phyloP scores from a whole-genome alignment of 1,284 basidiomycete species.

The Pseudozyma thailandica region DNA sequence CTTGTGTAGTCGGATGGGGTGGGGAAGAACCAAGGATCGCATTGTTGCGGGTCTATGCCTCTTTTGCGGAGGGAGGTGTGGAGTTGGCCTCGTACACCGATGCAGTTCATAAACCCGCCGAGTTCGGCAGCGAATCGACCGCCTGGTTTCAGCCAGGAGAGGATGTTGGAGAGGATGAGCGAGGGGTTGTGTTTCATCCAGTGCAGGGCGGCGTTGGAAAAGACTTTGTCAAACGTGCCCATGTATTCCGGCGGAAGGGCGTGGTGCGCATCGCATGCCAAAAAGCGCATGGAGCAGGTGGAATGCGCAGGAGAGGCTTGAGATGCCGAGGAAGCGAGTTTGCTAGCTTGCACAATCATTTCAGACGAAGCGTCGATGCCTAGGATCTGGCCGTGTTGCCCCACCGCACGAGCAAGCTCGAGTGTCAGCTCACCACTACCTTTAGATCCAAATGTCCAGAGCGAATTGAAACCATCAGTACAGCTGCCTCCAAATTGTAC shows the following conservation, averaged over 20 bases:
- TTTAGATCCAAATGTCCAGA: neutral
- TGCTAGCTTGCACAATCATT: constrained; percentile 35
- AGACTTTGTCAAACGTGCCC: constrained; percentile 34
- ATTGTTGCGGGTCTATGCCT: constrained; percentile 6
- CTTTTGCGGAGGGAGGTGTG: constrained; percentile 9
- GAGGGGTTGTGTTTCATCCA: constrained; percentile 37
- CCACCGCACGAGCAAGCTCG: constrained; percentile 15
- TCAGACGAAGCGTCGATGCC: constrained; percentile 35
- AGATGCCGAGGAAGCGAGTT: neutral
- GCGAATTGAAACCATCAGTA: neutral
- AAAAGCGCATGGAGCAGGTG: neutral
- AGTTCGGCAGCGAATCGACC: constrained; percentile 39
- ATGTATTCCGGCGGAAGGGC: neutral
- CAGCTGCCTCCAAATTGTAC: neutral
- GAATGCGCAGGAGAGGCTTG: neutral
- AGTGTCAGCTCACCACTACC: constrained; percentile 45
- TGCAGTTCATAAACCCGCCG: constrained; percentile 36
- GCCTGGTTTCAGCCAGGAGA: constrained; percentile 2
- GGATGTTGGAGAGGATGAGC: constrained; percentile 8
- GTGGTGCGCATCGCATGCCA: constrained; percentile 28
- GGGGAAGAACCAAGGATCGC: constrained; percentile 48
- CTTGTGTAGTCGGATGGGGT: constrained; percentile 12
- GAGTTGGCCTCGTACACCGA: constrained; percentile 29
- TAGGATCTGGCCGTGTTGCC: constrained; percentile 16
- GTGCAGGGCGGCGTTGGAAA: constrained; percentile 49